Evolutionary conservation across 2,329 filamentous ascomycete species (phyloP), one percentile per base, ranked within the genome.

Genomic region (Graphiopsis chlorocephala): DNA sequence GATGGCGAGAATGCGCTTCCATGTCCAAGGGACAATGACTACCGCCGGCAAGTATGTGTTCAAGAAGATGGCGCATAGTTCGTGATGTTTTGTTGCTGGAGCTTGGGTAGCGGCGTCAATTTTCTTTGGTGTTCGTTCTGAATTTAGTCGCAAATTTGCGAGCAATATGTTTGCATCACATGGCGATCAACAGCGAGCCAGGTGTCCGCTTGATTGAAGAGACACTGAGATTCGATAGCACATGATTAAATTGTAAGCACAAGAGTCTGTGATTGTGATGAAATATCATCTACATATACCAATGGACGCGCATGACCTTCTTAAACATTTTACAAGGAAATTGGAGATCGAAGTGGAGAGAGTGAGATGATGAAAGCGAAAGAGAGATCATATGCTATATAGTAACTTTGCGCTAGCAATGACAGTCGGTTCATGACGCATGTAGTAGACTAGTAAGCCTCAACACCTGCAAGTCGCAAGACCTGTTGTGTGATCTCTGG

Each of bases 401-500:
- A 45, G 10, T 45, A 45, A 10, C 23, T 45, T n/a, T 45, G 38
- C 38, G 38, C 38, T 45, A 45, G 38, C 20, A 45, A 45, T 45
- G 38, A 45, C 38, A 45, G 12, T 20, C 38, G 38, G 4, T 20
- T 45, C 38, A 45, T 45, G 38, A 72, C 68, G 67, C 76, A 78
- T 7, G 75, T 80, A 3, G 79, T 73, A 69, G 83, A 64, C 10
- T 45, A 70, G 31, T 70, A 70, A 1, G 73, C 62, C 69, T 73
- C 75, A 0, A 77, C 72, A 20, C 75, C 78, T 12, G 78, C 78
- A 29, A 79, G 66, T 26, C 70, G 67, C n/a, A 79, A 66, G 28
- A 80, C 28, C 26, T 66, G 66, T 17, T 78, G 74, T 2, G 72
- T 78, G 11, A 76, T 48, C 28, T 71, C 72, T 0, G 77, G 77